These are phyloP conservation scores for Pichia californica DNA, from an alignment of 805 yeast species.

Conservation along the genomic window DNA sequence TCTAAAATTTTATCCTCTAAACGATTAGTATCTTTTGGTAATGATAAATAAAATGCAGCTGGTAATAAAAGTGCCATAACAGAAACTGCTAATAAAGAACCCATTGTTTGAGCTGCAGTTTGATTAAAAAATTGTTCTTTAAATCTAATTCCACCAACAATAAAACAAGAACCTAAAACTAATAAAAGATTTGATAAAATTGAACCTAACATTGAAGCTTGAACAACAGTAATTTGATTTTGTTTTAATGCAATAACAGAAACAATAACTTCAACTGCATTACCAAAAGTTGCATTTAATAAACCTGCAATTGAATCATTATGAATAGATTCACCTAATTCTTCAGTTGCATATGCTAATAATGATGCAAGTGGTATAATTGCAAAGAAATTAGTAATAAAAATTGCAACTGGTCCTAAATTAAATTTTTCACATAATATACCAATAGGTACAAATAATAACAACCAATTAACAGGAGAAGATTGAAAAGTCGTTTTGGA, in stretches of 20 bases:
- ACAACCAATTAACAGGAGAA: constrained; percentile 62
- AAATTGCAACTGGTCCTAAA: constrained; percentile 49
- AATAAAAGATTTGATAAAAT: constrained; percentile 81
- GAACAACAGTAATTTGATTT: constrained; percentile 89
- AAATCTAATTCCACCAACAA: constrained; percentile 86
- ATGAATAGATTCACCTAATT: constrained; percentile 67
- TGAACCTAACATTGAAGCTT: constrained; percentile 95
- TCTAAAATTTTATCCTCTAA: constrained; percentile 45
- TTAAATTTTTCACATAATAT: constrained; percentile 58
- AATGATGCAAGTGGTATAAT: constrained; percentile 90
- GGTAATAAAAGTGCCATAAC: constrained; percentile 87
- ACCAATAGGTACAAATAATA: constrained; percentile 87
- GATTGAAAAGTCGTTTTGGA: constrained; percentile 17
- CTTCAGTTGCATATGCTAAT: constrained; percentile 90
- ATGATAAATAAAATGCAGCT: constrained; percentile 88
- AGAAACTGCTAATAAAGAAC: constrained; percentile 85
- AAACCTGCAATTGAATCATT: constrained; percentile 93
- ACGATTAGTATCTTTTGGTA: constrained; percentile 36
- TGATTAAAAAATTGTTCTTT: constrained; percentile 86
- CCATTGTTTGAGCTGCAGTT: constrained; percentile 98
- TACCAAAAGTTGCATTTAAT: constrained; percentile 94
- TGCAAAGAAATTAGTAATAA: constrained; percentile 76
- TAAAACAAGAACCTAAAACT: constrained; percentile 92
- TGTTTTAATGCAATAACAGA: constrained; percentile 81
- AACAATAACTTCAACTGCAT: constrained; percentile 95